Evolutionary conservation across 139 green algal genomes (phyloP).

Genomic region (Coelastrella sp.): DNA sequence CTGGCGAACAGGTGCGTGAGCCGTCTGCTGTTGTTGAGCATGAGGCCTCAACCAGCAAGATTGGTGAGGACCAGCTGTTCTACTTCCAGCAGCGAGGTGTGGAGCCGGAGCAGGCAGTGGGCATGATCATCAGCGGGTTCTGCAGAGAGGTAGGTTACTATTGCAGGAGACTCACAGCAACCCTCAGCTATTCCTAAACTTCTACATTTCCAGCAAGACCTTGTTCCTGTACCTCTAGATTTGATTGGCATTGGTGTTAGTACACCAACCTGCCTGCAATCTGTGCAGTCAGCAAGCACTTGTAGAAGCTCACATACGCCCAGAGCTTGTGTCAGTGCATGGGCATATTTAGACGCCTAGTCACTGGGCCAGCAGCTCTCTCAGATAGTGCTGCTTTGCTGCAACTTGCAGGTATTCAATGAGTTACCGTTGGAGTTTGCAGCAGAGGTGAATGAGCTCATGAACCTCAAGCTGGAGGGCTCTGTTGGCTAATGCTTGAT

Average conservation of each 20-base stretch:
- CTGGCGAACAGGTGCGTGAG: slow-evolving; percentile 83
- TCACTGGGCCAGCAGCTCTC: too few relatives aligned
- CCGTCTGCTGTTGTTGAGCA: slow-evolving; percentile 95
- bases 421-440: slow-evolving; percentile 99
- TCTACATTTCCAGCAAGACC: neutral
- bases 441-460: slow-evolving; percentile 98
- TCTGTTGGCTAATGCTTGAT: slow-evolving; percentile 86
- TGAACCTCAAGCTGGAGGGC: slow-evolving; percentile 99
- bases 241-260: too few relatives aligned
- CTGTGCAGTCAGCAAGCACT: too few relatives aligned
- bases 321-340: too few relatives aligned
- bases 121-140: slow-evolving; percentile 98
- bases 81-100: slow-evolving; percentile 99
- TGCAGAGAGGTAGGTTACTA: slow-evolving; percentile 79
- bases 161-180: too few relatives aligned
- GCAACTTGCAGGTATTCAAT: slow-evolving; percentile 89
- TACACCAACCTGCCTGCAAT: too few relatives aligned
- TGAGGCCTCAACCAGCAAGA: slow-evolving; percentile 97
- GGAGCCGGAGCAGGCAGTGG: slow-evolving; percentile 92
- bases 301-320: too few relatives aligned
- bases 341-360: too few relatives aligned
- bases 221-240: neutral
- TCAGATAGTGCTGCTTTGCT: too few relatives aligned
- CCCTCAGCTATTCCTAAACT: slow-evolving; percentile 14
- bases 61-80: slow-evolving; percentile 99